Base-by-base conservation (phyloP, 148 eudicot species). In the Amaranthus hypochondriacus region DNA sequence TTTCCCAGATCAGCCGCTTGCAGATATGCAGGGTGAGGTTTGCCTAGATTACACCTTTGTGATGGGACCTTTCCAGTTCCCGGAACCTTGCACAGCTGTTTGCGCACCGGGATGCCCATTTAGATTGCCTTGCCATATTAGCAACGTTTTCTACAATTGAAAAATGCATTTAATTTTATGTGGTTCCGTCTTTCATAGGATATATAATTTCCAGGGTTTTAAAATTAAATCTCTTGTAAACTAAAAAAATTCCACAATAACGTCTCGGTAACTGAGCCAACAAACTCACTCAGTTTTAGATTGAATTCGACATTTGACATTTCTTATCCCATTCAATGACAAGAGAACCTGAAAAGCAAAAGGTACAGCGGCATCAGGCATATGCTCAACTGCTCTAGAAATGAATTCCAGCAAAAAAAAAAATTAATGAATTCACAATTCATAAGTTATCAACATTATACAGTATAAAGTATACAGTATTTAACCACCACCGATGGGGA, bases 211-310 rank as follows among this genome's bases (percentile, higher is more conserved):
- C 12, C 6, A 60, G 39, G 63, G 7, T 15, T 8, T n/a, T 51
- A 28, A 15, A 42, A 13, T 46, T 28, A 53, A 14, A 48, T 68
- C 21, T 75, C 39, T 39, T 48, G 46, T 54, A 75, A 48, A 62
- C 69, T 1, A 4, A 14, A 48, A 18, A 50, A 28, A 39, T 61
- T 7, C 67, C 44, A 10, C 72, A 61, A 42, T 47, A 51, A 52
- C 4, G 14, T 63, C 60, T 11, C 66, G 59, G 55, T 28, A 48
- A 12, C 54, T 55, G 47, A 47, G 65, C 49, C 5, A 47, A 48
- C 14, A 5, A 58, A 89, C 97, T 82, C 82, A 95, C 98, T 88
- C 88, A 64, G 88, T 81, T 82, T 95, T 95, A 74, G 90, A 86
- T 58, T 85, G 69, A 11, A 95, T 64, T 65, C 98, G 87, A 55